Base-by-base conservation (phyloP, 2,329 filamentous ascomycete genomes). In the Alternaria gaisen region DNA sequence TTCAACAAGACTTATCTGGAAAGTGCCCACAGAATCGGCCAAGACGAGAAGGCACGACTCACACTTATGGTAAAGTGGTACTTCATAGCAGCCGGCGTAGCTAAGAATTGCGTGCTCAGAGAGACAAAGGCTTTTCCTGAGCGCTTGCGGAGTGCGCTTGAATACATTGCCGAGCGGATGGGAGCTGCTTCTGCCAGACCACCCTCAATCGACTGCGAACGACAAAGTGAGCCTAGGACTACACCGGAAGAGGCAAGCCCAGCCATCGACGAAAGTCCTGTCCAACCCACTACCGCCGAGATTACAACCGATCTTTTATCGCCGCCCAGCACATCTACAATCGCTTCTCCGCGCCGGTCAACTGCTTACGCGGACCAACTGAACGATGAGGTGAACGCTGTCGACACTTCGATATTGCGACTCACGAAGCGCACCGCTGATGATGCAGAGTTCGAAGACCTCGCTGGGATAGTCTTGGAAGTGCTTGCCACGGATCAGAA, bases 51-150 rank as follows among this genome's bases (percentile, higher is more conserved):
- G 36, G 51, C 51, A 5, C 48, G 56, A 24, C 51, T 63, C 10
- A 55, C 55, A 16, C 34, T 60, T 4, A 48, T 63, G 36, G 52
- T 65, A 10, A 63, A 60, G 53, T 65, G 53, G 40, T 65, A 65
- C 43, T 65, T 65, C 36, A 42, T 65, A 38, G 63, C 59, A 36
- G 55, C 59, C 14, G 56, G 53, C 4, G 52, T 63, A 44, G 56
- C 56, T 9, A 63, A 56, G 32, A 24, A 56, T 42, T 36, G 40
- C 24, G 36, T 62, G 16, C 43, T 58, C n/a, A 52, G 30, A 34
- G 60, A 62, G 32, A 52, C 44, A 10, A 58, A 47, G 38, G 44
- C 42, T 20, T 62, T 46, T 58, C 55, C 51, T 18, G 30, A 55
- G 41, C 42, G 43, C 10, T 55, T 62, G 22, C 48, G 34, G 18